A percentile compares a stretch with the other conserved stretches of the same genome.
Conservation (phyloP, 768 basidiomycete genomes). For the Myochromella boudieri region DNA sequence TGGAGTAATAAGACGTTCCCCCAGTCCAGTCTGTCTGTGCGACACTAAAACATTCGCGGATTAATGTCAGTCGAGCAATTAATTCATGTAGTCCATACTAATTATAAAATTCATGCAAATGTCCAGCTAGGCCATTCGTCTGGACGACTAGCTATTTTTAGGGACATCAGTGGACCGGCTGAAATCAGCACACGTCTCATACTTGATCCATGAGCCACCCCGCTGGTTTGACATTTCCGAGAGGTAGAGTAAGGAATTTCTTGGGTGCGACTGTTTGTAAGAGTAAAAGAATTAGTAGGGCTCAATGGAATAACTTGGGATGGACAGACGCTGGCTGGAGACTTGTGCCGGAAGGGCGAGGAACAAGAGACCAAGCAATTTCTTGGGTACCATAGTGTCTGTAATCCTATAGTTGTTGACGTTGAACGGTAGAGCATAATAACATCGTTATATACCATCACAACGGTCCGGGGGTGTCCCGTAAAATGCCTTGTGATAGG, state of each 20-base stretch:
- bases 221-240: constrained; percentile 36
- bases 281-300: background rate
- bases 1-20: constrained; percentile 39
- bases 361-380: constrained; percentile 6
- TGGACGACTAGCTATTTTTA: constrained; percentile 38
- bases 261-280: constrained; percentile 44
- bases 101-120: constrained; percentile 33
- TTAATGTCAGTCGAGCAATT: background rate
- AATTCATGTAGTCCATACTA: constrained; percentile 6
- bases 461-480: constrained; percentile 13
- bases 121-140: constrained; percentile 42
- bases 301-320: background rate
- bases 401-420: background rate
- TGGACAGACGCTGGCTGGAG: constrained; percentile 25
- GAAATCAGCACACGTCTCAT: background rate
- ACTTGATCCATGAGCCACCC: constrained; percentile 47
- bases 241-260: constrained; percentile 38
- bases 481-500: constrained; percentile 10
- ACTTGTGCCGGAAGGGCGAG: constrained; percentile 11
- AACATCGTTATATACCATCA: background rate
- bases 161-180: background rate
- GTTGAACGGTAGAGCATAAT: too few relatives aligned
- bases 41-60: constrained; percentile 26
- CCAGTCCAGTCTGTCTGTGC: constrained; percentile 43
- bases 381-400: constrained; percentile 3